Percentiles rank a stretch among this genome's conserved stretches.
These are phyloP conservation scores for Powellomyces hirtus DNA, from an alignment of 192 early-diverging fungal species.

Conservation along the genomic window DNA sequence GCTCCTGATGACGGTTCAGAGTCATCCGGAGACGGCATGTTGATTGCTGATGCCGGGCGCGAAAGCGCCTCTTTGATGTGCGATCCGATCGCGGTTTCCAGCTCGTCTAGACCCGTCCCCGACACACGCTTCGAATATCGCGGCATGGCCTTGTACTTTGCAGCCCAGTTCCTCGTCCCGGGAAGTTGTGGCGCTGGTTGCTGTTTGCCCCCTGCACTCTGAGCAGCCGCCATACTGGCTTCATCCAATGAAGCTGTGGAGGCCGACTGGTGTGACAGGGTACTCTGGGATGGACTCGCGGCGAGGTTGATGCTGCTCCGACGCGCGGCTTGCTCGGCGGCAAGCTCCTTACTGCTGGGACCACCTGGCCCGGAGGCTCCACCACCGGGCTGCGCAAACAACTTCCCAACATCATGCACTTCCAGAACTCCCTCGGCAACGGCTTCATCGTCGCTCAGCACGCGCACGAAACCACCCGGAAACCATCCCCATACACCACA, in stretches of 20 bases:
- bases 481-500: slow-evolving; percentile 44
- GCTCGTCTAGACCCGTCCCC: slow-evolving; percentile 25
- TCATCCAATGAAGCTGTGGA: slow-evolving; percentile 6
- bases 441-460: slow-evolving; percentile 33
- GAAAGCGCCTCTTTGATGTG: slow-evolving; percentile 22
- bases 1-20: neutral
- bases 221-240: neutral
- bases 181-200: neutral
- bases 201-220: neutral
- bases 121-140: slow-evolving; percentile 25
- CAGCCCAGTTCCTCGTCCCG: slow-evolving; percentile 20
- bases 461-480: slow-evolving; percentile 32
- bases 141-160: slow-evolving; percentile 28
- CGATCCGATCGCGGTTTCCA: slow-evolving; percentile 16
- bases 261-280: neutral
- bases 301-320: neutral
- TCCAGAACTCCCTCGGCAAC: slow-evolving; percentile 15
- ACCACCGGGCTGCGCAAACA: neutral
- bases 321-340: neutral
- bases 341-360: neutral
- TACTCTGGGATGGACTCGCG: neutral
- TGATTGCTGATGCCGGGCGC: slow-evolving; percentile 5
- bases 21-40: neutral
- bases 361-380: too few relatives aligned
- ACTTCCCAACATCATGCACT: neutral